Base-by-base conservation (phyloP, 2,329 filamentous ascomycete species). In the Microdochium bolleyi region DNA sequence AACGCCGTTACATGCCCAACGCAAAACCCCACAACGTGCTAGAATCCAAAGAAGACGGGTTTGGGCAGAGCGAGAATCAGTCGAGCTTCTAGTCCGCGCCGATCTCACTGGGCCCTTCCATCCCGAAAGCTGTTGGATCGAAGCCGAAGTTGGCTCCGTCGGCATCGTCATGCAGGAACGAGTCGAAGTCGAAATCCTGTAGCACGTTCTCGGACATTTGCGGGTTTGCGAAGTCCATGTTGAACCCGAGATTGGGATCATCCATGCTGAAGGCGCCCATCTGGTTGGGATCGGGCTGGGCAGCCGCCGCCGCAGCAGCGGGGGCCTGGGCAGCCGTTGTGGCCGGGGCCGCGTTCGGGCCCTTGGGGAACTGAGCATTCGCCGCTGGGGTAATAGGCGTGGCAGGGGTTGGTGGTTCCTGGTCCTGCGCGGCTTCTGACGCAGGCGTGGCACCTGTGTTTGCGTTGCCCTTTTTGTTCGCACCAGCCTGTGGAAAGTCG, bases 161-260 rank as follows among this genome's bases (percentile, higher is more conserved):
- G 32, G 68, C 72, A 49, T 77, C 75, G 53, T 79, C 75, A 57
- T 86, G 81, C 8, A 87, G 70, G 71, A 87, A 87, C 1, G 83
- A 84, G 65, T 87, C 83, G 58, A 87, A 81, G 58, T 87, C 83
- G 60, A 87, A 87, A 57, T 84, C 83, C 60, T 81, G 82, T 49
- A 87, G 71, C 34, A 85, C 82, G 61, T 85, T 77, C 52, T 68
- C 69, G 5, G 75, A 73, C 55, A 73, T 71, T 24, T 78, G 64
- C 2, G 80, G 78, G 57, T 83, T 80, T 52, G 76, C 73, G 63
- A 83, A 79, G 53, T 79, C 79, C 67, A 85, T 75, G 41, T 49
- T 49, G 59, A 51, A 48, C 62, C 64, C 52, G 80, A 80, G 58
- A 61, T 61, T 53, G 27, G 54, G 54, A 53, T 69, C 69, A 55